phyloP scores from a whole-genome alignment of 768 basidiomycete genomes.

The Pulveroboletus sp. region DNA sequence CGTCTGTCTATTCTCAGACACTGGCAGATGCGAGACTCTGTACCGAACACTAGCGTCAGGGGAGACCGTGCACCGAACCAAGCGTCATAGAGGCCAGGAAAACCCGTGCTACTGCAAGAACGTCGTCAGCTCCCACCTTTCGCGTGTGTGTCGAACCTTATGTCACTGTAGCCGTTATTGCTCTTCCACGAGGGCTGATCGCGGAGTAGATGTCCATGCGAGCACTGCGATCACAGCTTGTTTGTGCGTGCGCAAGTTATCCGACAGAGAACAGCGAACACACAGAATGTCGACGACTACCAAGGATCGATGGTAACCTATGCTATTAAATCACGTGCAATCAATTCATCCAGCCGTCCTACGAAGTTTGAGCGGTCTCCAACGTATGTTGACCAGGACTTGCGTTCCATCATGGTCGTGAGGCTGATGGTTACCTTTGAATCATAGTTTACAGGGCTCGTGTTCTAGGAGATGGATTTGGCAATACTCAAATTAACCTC shows the following conservation, averaged over 20 bases:
- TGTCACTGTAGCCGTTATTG: too few relatives aligned
- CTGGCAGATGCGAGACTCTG: background rate
- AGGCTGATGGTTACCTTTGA: background rate
- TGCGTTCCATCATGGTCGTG: background rate
- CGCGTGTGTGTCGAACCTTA: too few relatives aligned
- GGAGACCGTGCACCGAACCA: background rate
- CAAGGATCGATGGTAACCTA: background rate
- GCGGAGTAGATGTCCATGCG: too few relatives aligned
- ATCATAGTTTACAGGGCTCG: too few relatives aligned
- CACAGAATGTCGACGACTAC: too few relatives aligned
- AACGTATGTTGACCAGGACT: background rate
- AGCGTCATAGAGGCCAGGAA: background rate
- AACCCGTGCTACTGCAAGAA: background rate
- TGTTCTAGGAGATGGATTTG: background rate
- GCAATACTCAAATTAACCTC: background rate
- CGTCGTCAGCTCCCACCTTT: too few relatives aligned
- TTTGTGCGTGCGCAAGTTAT: background rate
- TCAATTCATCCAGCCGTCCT: too few relatives aligned
- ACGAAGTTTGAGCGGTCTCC: background rate
- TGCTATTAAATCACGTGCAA: background rate
- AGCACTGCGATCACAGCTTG: too few relatives aligned
- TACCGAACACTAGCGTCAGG: background rate
- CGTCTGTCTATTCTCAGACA: background rate
- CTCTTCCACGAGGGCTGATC: too few relatives aligned
- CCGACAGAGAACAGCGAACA: background rate